These are phyloP conservation scores for Suillus paluster DNA, from an alignment of 768 basidiomycete species.

Conservation along the genomic window DNA sequence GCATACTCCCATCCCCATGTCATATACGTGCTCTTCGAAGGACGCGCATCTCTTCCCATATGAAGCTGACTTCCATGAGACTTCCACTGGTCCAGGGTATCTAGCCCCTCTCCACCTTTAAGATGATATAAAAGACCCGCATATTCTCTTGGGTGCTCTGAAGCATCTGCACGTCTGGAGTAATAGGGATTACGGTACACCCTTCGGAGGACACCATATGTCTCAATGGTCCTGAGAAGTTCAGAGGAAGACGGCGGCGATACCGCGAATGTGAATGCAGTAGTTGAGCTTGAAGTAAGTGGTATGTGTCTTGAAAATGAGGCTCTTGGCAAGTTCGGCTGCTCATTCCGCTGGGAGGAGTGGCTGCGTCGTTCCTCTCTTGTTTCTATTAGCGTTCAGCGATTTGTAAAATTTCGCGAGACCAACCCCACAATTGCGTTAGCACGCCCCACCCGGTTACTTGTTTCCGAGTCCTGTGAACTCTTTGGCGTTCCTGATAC, in stretches of 20 bases:
- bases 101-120: constrained; percentile 63
- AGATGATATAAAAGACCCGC: constrained; percentile 78
- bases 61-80: constrained; percentile 12
- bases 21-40: constrained; percentile 29
- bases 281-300: constrained; percentile 13
- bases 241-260: constrained; percentile 55
- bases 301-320: not conserved
- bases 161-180: constrained; percentile 71
- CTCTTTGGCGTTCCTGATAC: not conserved
- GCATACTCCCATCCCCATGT: constrained; percentile 84
- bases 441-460: not conserved
- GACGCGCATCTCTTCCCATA: constrained; percentile 3
- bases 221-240: constrained; percentile 48
- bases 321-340: not conserved
- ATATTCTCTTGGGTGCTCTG: constrained; percentile 71
- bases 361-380: not conserved
- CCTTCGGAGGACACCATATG: constrained; percentile 55
- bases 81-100: constrained; percentile 65
- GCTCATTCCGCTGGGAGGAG: not conserved
- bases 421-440: not conserved
- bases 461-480: not conserved
- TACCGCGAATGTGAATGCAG: constrained; percentile 48
- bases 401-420: constrained; percentile 13
- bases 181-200: constrained; percentile 84
- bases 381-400: constrained; percentile 18